Conservation (phyloP, 164 flowering plant species). For the Chloranthus sessilifolius region DNA sequence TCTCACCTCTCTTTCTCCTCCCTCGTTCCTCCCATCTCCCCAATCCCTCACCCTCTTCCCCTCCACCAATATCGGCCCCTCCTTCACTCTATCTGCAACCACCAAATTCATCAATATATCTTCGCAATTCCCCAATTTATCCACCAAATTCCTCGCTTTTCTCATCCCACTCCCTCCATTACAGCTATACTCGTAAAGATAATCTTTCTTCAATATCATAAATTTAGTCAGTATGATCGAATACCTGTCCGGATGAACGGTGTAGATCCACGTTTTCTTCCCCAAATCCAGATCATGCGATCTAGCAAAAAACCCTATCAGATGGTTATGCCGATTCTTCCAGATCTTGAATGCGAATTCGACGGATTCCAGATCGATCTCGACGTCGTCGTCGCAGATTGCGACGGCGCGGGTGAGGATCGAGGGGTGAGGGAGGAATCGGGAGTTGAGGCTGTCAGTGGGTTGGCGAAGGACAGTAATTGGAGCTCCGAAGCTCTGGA, state of each 20-base stretch:
- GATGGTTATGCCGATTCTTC: constrained; percentile 35
- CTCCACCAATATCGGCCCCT: constrained; percentile 67
- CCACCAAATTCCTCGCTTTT: constrained; percentile 43
- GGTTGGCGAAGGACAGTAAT: constrained; percentile 43
- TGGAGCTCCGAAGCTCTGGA: constrained; percentile 33
- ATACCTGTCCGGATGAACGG: constrained; percentile 61
- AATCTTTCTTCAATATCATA: constrained; percentile 46
- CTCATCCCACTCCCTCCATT: constrained; percentile 18
- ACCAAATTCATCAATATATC: constrained; percentile 92
- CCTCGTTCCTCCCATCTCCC: constrained; percentile 73
- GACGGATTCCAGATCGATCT: constrained; percentile 41
- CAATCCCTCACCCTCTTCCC: constrained; percentile 61
- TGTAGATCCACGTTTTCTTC: constrained; percentile 65
- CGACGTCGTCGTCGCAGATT: constrained; percentile 85
- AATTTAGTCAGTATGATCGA: constrained; percentile 83
- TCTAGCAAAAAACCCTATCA: constrained; percentile 69
- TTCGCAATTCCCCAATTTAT: constrained; percentile 61
- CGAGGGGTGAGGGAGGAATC: constrained; percentile 57
- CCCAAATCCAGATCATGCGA: constrained; percentile 70
- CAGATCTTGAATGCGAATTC: constrained; percentile 72
- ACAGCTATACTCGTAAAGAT: constrained; percentile 54
- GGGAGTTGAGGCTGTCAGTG: constrained; percentile 51
- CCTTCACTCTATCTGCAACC: constrained; percentile 38
- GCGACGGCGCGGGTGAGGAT: constrained; percentile 65
- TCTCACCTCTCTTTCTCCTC: constrained; percentile 16